These are phyloP conservation scores for Pseudopyricularia cyperi DNA, from an alignment of 2,329 filamentous ascomycete species.

Conservation along the genomic window DNA sequence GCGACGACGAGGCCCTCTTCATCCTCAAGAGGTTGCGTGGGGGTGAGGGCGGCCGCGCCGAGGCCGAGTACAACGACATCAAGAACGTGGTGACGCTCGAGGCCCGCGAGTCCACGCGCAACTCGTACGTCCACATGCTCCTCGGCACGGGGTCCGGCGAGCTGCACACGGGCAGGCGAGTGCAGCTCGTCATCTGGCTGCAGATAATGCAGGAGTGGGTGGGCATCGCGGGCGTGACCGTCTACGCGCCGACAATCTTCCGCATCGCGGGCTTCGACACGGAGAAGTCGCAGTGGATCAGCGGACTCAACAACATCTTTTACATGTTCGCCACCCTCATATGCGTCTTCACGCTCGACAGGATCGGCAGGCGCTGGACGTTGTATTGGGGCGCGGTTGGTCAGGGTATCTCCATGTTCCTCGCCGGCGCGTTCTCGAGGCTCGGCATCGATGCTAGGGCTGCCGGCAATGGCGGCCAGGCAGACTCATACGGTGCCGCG, in stretches of 20 bases:
- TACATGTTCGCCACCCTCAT: constrained; percentile 5
- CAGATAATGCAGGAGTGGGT: constrained; percentile 61
- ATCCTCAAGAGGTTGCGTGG: constrained; percentile 53
- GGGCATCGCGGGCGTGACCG: constrained; percentile 56
- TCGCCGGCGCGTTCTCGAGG: constrained; percentile 49
- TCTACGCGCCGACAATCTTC: constrained; percentile 47
- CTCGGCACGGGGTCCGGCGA: constrained; percentile 53
- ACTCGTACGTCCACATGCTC: constrained; percentile 53
- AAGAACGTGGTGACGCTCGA: constrained; percentile 49
- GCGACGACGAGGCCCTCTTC: constrained; percentile 53
- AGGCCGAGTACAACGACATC: constrained; percentile 58
- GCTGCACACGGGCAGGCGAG: constrained; percentile 52
- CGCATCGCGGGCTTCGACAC: constrained; percentile 52
- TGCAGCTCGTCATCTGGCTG: constrained; percentile 58
- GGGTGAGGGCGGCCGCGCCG: constrained; percentile 29
- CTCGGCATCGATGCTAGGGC: constrained; percentile 22
- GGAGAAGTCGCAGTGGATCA: constrained; percentile 44
- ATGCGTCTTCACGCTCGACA: constrained; percentile 52
- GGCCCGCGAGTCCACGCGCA: constrained; percentile 40
- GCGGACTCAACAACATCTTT: constrained; percentile 28
- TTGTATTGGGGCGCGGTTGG: constrained; percentile 54
- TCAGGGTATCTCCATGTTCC: constrained; percentile 54
- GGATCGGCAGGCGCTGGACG: constrained; percentile 56
- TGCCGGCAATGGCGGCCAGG: constrained; percentile 28
- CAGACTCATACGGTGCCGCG: constrained; percentile 44